These are phyloP conservation scores for Gyromitra esculenta DNA, from an alignment of 2,329 filamentous ascomycete species.

Conservation along the genomic window DNA sequence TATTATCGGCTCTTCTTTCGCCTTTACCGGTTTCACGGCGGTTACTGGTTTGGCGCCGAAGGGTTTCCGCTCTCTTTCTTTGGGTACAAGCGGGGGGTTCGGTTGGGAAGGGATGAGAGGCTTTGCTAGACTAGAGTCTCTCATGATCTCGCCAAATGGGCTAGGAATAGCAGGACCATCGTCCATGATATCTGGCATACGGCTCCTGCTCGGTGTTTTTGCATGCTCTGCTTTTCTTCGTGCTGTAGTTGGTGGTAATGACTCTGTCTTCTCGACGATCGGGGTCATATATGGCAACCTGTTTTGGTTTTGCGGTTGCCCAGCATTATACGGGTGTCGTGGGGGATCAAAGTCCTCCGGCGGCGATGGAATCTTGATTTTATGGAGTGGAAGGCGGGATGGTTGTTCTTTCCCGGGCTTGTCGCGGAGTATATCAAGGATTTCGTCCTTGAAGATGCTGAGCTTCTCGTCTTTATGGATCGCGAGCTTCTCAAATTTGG, in stretches of 20 bases:
- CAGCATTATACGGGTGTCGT: constrained; percentile 79
- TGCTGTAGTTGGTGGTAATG: constrained; percentile 60
- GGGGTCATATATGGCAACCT: constrained; percentile 98
- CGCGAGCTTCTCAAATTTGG: constrained; percentile 48
- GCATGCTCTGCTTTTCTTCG: constrained; percentile 54
- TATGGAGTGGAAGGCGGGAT: constrained; percentile 67
- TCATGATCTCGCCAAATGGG: constrained; percentile 42
- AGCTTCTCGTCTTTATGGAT: constrained; percentile 58
- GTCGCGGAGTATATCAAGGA: constrained; percentile 61
- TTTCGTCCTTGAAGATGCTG: constrained; percentile 60
- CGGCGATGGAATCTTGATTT: constrained; percentile 78
- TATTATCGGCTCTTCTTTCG: constrained; percentile 72
- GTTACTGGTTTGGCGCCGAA: constrained; percentile 49
- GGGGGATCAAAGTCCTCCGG: constrained; percentile 88
- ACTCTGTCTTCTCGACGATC: constrained; percentile 94
- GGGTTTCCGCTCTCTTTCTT: constrained; percentile 54
- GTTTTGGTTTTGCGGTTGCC: constrained; percentile 66
- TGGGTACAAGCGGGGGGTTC: constrained; percentile 40
- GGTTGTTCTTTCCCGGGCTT: constrained; percentile 56
- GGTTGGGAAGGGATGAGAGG: constrained; percentile 49
- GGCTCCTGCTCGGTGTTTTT: constrained; percentile 57
- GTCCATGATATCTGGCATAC: constrained; percentile 49
- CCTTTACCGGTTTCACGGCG: constrained; percentile 32
- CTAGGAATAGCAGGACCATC: constrained; percentile 31
- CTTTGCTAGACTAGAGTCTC: constrained; percentile 37